Evolutionary conservation across 2,329 filamentous ascomycete species (phyloP).

Genomic region (Aureobasidium namibiae): DNA sequence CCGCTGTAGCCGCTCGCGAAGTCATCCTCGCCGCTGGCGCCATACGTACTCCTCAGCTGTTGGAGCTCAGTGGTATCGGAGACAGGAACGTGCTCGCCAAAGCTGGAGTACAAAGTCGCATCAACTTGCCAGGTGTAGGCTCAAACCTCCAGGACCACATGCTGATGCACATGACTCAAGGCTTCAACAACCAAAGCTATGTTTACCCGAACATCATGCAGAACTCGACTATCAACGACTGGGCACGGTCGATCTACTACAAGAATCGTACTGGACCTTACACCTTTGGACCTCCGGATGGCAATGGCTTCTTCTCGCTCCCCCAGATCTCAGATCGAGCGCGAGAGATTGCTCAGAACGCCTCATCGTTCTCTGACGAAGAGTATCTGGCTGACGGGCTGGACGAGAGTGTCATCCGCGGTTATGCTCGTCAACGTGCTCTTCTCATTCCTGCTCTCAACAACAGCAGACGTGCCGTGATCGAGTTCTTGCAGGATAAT

Average conservation of each 20-base stretch:
- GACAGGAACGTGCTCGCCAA: slow-evolving; percentile 31
- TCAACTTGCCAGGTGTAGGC: slow-evolving; percentile 14
- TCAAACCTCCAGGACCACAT: slow-evolving; percentile 17
- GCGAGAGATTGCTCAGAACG: slow-evolving; percentile 11
- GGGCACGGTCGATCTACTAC: slow-evolving; percentile 18
- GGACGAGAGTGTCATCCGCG: slow-evolving; percentile 18
- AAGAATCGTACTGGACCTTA: slow-evolving; percentile 21
- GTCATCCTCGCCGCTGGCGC: slow-evolving; percentile 28
- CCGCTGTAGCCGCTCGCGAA: slow-evolving; percentile 19
- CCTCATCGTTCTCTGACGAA: slow-evolving; percentile 15
- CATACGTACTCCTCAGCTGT: slow-evolving; percentile 29
- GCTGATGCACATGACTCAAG: slow-evolving; percentile 17
- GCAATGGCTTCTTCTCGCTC: slow-evolving; percentile 22
- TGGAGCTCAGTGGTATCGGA: slow-evolving; percentile 34
- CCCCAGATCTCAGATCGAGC: slow-evolving; percentile 18
- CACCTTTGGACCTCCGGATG: slow-evolving; percentile 20
- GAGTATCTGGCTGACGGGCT: slow-evolving; percentile 19
- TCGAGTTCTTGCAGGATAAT: slow-evolving; percentile 26
- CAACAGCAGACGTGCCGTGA: slow-evolving; percentile 20
- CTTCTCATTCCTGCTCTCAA: slow-evolving; percentile 21
- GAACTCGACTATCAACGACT: slow-evolving; percentile 20
- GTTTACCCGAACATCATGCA: slow-evolving; percentile 18
- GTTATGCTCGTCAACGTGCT: slow-evolving; percentile 20
- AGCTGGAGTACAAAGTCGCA: slow-evolving; percentile 31
- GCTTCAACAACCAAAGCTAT: slow-evolving; percentile 16